A percentile compares a stretch with the other conserved stretches of the same genome.
These are phyloP conservation scores for Amoeboaphelidium protococcarum DNA, from an alignment of 371 early-diverging fungal genomes.

Conservation along the genomic window DNA sequence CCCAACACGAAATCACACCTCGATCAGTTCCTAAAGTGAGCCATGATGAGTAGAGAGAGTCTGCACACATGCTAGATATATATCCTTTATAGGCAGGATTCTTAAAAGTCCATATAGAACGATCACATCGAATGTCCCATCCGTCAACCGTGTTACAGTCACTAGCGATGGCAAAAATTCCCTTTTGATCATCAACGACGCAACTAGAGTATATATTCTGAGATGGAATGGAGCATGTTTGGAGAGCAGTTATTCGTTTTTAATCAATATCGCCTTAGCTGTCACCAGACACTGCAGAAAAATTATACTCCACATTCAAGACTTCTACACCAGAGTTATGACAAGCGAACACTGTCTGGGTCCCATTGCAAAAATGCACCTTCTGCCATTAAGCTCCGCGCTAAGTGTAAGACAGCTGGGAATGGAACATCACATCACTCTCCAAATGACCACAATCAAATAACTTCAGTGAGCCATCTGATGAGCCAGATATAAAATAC, in stretches of 20 bases:
- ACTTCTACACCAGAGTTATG: background rate
- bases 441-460: conserved; percentile 63
- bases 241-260: background rate
- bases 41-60: conserved; percentile 28
- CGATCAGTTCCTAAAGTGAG: conserved; percentile 46
- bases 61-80: conserved; percentile 29
- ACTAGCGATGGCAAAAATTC: background rate
- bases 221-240: no score
- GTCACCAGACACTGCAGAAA: background rate
- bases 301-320: background rate
- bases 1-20: conserved; percentile 47
- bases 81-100: background rate
- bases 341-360: background rate
- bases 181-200: background rate
- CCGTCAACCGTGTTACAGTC: background rate
- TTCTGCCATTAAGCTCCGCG: conserved; percentile 14
- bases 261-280: background rate
- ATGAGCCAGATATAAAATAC: conserved; percentile 56
- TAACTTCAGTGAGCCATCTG: conserved; percentile 59
- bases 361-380: background rate
- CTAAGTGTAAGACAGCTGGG: conserved; percentile 38
- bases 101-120: background rate
- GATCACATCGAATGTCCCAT: background rate
- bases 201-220: background rate
- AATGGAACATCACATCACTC: conserved; percentile 47